These are phyloP conservation scores for Aplosporella prunicola DNA, from an alignment of 2,329 filamentous ascomycete species.

Conservation along the genomic window DNA sequence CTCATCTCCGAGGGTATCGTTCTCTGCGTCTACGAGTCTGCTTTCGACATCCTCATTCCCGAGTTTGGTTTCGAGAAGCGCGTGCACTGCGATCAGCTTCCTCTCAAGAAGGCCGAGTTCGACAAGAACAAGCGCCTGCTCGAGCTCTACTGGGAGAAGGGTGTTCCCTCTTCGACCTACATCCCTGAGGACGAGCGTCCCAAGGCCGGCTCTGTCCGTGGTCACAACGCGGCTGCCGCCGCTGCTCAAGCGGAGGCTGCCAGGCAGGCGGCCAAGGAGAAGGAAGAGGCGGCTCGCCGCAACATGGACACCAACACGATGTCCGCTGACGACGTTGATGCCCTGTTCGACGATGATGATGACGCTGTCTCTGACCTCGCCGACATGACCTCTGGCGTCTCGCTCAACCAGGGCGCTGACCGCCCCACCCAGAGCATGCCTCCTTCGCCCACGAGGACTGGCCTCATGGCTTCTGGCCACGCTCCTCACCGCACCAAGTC, in stretches of 20 bases:
- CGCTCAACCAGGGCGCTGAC: slow-evolving; percentile 56
- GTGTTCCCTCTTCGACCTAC: slow-evolving; percentile 89
- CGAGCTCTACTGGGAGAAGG: slow-evolving; percentile 99
- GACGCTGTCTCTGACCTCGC: slow-evolving; percentile 73
- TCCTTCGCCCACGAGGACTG: slow-evolving; percentile 73
- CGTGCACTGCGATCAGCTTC: slow-evolving; percentile 95
- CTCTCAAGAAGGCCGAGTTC: slow-evolving; percentile 98
- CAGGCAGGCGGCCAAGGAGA: slow-evolving; percentile 71
- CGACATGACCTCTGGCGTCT: slow-evolving; percentile 87
- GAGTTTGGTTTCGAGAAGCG: slow-evolving; percentile 99
- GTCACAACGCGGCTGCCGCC: slow-evolving; percentile 65
- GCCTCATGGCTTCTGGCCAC: slow-evolving; percentile 50
- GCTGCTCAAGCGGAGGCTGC: slow-evolving; percentile 74
- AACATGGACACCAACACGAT: slow-evolving; percentile 93
- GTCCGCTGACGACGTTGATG: slow-evolving; percentile 84
- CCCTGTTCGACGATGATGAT: slow-evolving; percentile 90
- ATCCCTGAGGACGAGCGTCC: slow-evolving; percentile 95
- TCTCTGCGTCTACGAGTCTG: slow-evolving; percentile 94
- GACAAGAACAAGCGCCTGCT: slow-evolving; percentile 90
- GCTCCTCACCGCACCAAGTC: slow-evolving; percentile 80
- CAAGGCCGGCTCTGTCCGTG: slow-evolving; percentile 66
- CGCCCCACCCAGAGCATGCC: slow-evolving; percentile 93
- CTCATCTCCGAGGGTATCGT: slow-evolving; percentile 94
- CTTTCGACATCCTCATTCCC: slow-evolving; percentile 94
- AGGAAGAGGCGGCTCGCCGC: slow-evolving; percentile 83